Percentiles rank a stretch among this genome's conserved stretches.
These are phyloP conservation scores for Pseudogymnoascus sp. DNA, from an alignment of 2,329 filamentous ascomycete species.

Conservation along the genomic window DNA sequence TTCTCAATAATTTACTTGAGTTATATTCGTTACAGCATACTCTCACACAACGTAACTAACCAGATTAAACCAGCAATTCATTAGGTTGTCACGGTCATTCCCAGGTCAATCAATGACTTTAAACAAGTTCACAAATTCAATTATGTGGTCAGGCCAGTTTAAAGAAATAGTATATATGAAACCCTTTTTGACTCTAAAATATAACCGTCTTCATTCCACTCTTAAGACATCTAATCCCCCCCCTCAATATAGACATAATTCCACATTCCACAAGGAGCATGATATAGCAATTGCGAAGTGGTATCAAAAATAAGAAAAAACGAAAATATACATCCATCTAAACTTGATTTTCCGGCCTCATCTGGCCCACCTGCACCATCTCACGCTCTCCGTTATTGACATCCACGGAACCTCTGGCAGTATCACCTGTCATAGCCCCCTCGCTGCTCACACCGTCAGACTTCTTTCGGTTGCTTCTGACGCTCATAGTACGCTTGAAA, in stretches of 20 bases:
- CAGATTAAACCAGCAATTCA: not conserved
- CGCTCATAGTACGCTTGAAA: not conserved
- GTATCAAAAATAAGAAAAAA: not conserved
- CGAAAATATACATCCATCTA: not conserved
- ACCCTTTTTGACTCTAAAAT: not conserved
- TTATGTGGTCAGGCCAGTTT: not conserved
- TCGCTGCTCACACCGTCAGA: not conserved
- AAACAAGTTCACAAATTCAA: not conserved
- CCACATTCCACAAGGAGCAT: not conserved
- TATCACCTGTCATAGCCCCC: not conserved
- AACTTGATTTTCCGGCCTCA: not conserved
- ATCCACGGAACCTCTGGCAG: not conserved
- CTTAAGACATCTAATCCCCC: not conserved
- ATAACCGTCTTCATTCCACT: not conserved
- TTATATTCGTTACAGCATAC: not conserved
- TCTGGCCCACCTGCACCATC: slow-evolving; percentile 4
- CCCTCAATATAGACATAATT: not conserved
- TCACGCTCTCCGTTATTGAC: not conserved
- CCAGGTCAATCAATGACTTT: not conserved
- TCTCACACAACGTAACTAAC: not conserved
- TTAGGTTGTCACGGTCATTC: not conserved
- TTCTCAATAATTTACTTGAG: not conserved
- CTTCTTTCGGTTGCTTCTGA: not conserved
- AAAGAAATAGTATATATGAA: not conserved
- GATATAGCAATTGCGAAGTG: not conserved